A percentile compares a stretch with the other conserved stretches of the same genome.
Conservation (phyloP, 2,329 filamentous ascomycete species). For the Penicillium brevicompactum region DNA sequence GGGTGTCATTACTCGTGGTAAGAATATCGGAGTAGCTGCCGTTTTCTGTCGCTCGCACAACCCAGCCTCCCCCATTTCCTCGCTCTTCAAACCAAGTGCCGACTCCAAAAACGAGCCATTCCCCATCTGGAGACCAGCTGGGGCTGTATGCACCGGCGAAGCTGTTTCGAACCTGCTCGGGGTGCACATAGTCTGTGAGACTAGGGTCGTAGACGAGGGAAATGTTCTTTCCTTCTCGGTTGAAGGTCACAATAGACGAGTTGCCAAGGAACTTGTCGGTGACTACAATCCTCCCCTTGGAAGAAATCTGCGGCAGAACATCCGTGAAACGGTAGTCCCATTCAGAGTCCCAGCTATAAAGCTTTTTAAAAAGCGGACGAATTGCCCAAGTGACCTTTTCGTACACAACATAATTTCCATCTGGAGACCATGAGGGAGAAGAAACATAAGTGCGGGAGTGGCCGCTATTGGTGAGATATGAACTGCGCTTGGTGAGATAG, state of each 20-base stretch:
- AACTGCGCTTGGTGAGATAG: slow-evolving; percentile 27
- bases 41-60: slow-evolving; percentile 12
- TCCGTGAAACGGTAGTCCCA: slow-evolving; percentile 50
- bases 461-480: slow-evolving; percentile 29
- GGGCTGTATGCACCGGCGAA: slow-evolving; percentile 46
- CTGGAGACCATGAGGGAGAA: slow-evolving; percentile 37
- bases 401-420: slow-evolving; percentile 30
- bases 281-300: slow-evolving; percentile 31
- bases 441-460: slow-evolving; percentile 15
- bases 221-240: slow-evolving; percentile 28
- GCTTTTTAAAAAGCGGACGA: slow-evolving; percentile 38
- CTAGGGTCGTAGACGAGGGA: slow-evolving; percentile 31
- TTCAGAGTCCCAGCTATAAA: slow-evolving; percentile 44
- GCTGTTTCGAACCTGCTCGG: slow-evolving; percentile 3
- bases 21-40: slow-evolving; percentile 11
- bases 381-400: slow-evolving; percentile 28
- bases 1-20: not conserved
- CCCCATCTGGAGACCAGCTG: slow-evolving; percentile 41
- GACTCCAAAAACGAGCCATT: slow-evolving; percentile 32
- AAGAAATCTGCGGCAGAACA: slow-evolving; percentile 42
- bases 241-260: slow-evolving; percentile 37
- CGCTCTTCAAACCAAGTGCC: slow-evolving; percentile 18
- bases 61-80: slow-evolving; percentile 6
- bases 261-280: slow-evolving; percentile 47
- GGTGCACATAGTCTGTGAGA: slow-evolving; percentile 9